phyloP scores from a whole-genome alignment of 2,329 filamentous ascomycete genomes.

The Chaetothyriales sp. region DNA sequence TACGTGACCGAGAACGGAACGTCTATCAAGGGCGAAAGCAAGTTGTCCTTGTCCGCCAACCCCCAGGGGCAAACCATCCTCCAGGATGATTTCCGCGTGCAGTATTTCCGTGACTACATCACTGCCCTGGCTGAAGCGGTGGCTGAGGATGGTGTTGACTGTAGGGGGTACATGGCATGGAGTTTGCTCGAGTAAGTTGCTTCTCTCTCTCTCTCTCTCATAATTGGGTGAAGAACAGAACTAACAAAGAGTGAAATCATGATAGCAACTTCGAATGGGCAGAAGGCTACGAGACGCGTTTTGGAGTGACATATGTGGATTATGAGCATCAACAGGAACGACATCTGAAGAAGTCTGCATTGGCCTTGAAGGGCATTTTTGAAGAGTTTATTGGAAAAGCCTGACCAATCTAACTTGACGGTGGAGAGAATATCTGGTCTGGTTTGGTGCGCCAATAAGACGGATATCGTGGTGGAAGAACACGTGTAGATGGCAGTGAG shows the following conservation, averaged over 20 bases:
- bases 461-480: too few relatives aligned
- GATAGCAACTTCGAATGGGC: slow-evolving; percentile 72
- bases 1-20: slow-evolving; percentile 86
- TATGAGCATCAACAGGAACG: slow-evolving; percentile 65
- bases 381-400: slow-evolving; percentile 52
- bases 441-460: too few relatives aligned
- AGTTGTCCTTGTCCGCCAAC: slow-evolving; percentile 41
- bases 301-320: slow-evolving; percentile 72
- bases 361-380: slow-evolving; percentile 55
- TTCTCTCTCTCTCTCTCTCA: neutral
- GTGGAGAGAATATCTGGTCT: too few relatives aligned
- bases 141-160: slow-evolving; percentile 58
- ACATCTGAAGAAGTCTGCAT: slow-evolving; percentile 70
- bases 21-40: slow-evolving; percentile 63
- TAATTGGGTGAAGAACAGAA: slow-evolving; percentile 5
- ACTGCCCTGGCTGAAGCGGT: slow-evolving; percentile 59
- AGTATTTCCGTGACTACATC: slow-evolving; percentile 68
- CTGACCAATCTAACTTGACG: slow-evolving; percentile 15
- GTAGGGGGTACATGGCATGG: slow-evolving; percentile 72
- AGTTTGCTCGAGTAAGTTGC: slow-evolving; percentile 59
- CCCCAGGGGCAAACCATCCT: too few relatives aligned
- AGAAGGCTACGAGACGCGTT: slow-evolving; percentile 77
- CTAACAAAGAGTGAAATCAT: slow-evolving; percentile 2
- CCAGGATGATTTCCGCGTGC: slow-evolving; percentile 64
- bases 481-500: too few relatives aligned